phyloP scores from a whole-genome alignment of 257 asterid species.

The Rubia yunnanensis region DNA sequence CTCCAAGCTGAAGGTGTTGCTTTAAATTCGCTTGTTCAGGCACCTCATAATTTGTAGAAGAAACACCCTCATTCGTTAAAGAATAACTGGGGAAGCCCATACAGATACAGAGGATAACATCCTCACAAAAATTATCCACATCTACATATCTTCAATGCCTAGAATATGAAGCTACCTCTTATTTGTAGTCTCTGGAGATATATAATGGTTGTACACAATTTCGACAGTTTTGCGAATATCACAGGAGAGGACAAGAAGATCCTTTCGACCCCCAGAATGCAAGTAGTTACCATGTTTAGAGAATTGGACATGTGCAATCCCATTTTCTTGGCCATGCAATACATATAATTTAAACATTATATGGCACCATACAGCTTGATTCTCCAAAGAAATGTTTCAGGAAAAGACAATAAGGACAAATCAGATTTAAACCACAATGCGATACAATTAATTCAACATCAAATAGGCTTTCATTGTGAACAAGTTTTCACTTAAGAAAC shows the following conservation, averaged over 20 bases:
- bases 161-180: constrained; percentile 81
- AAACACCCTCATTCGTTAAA: constrained; percentile 26
- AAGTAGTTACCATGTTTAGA: constrained; percentile 90
- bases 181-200: constrained; percentile 85
- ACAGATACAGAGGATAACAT: constrained; percentile 31
- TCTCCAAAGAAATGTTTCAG: no score
- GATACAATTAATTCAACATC: no score
- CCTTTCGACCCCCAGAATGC: constrained; percentile 96
- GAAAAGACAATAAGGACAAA: no score
- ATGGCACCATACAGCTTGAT: no score
- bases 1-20: constrained; percentile 1
- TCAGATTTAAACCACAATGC: no score
- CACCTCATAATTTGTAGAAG: constrained; percentile 14
- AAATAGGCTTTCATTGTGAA: no score
- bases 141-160: constrained; percentile 76
- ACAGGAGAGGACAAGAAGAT: constrained; percentile 87
- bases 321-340: constrained; percentile 95
- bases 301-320: constrained; percentile 91
- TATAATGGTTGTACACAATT: constrained; percentile 85
- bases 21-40: constrained; percentile 14
- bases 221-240: constrained; percentile 85
- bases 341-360: no score
- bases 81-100: constrained; percentile 49
- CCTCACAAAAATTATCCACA: no score
- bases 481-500: no score